phyloP scores from a whole-genome alignment of 1,139 yeast genomes.

The Yamadazyma taylorii region DNA sequence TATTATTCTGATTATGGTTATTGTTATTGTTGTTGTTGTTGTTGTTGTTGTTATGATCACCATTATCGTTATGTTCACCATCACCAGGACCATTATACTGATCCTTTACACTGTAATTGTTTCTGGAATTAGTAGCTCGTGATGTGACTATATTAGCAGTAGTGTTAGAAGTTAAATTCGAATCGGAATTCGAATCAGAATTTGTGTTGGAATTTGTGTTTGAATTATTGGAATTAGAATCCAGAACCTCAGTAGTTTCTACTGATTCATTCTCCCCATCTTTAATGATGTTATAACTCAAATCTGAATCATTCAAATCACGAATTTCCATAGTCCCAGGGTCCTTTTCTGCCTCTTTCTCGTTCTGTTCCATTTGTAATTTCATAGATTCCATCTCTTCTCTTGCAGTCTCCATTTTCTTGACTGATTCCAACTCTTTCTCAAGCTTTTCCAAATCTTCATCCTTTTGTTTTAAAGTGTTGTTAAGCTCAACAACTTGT shows the following conservation, averaged over 20 bases:
- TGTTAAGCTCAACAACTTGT: constrained; percentile 9
- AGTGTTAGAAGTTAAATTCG: background rate
- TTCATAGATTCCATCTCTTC: background rate
- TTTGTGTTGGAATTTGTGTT: background rate
- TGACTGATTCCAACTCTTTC: background rate
- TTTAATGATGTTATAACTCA: constrained; percentile 1
- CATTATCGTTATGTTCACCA: background rate
- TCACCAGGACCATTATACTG: background rate
- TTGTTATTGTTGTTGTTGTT: background rate
- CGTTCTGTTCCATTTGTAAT: background rate
- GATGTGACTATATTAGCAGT: background rate
- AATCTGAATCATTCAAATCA: background rate
- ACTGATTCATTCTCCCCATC: constrained; percentile 2
- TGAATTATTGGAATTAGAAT: constrained; percentile 1
- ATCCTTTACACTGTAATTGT: no score
- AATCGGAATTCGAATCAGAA: constrained; percentile 1
- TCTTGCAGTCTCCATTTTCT: background rate
- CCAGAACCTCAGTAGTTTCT: constrained; percentile 1
- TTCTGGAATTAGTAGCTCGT: background rate
- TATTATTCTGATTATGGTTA: no score
- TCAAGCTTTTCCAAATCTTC: constrained; percentile 1
- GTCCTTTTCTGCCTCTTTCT: background rate
- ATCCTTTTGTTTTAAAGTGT: constrained; percentile 2
- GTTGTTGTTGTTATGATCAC: background rate
- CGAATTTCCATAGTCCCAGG: background rate